Base-by-base conservation (phyloP, 2,329 filamentous ascomycete species). In the Pyrenophora graminea region DNA sequence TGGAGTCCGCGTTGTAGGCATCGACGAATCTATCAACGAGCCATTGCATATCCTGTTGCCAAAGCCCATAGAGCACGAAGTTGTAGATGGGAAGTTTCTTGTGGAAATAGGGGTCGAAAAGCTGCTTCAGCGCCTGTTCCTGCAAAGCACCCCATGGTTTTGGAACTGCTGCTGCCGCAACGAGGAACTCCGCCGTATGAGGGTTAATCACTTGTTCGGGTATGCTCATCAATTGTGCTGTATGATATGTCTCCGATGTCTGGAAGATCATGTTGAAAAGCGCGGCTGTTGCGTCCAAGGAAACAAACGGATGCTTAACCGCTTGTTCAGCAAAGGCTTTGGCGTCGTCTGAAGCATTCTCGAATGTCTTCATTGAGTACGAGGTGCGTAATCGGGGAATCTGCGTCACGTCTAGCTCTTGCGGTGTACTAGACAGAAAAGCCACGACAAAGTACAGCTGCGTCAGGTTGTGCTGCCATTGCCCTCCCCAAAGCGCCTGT, bases 371-470 rank as follows among this genome's bases (percentile, higher is more conserved):
- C 25, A 80, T 58, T 2, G 85, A 85, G 68, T 97, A 95, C 2
- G 91, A 90, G 19, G 85, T 82, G 48, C 89, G 84, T 31, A 97
- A 81, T 30, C 88, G 85, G 1, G 91, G 93, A 51, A 97, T 94
- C 31, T 88, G 89, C 10, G 86, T 88, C 3, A 90, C 88, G 70
- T 97, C 91, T 21, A 96, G 81, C 64, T 92, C 84, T 23, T 90
- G 84, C 0, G 87, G 82, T 10, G 83, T 84, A 49, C 92, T 82
- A 3, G 89, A 89, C 18, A 93, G 81, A 70, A 93, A 97, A 15
- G 91, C 91, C 57, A 88, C 88, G 46, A 97, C 84, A 70, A 97
- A 97, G n/a, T 92, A 95, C 31, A 99, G 78, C 59, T 97, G 93
- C 0, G 94, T 90, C 56, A 96, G 86, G 12, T 88, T 84, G 61